These are phyloP conservation scores for Ceratobasidium sp. DNA, from an alignment of 1,284 basidiomycete species.

Conservation along the genomic window DNA sequence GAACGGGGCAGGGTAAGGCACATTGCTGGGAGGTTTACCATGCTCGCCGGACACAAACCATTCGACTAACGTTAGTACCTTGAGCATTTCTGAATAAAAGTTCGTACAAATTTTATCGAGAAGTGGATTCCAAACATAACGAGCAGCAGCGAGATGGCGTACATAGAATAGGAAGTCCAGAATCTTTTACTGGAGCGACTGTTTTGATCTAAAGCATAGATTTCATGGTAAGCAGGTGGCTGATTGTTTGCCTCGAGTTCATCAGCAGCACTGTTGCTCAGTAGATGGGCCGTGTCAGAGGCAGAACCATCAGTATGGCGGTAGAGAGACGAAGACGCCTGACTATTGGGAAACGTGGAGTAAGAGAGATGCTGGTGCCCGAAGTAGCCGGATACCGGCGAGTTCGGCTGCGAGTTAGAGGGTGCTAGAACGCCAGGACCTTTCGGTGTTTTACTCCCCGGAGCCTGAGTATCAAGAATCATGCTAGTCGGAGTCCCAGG, in stretches of 20 bases:
- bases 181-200: neutral
- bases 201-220: neutral
- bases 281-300: neutral
- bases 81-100: too few species aligned
- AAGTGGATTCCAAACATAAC: neutral
- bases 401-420: neutral
- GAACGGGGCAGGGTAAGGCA: neutral
- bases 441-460: conserved; percentile 15
- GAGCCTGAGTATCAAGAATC: conserved; percentile 15
- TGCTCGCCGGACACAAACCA: too few species aligned
- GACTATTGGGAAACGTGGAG: neutral
- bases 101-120: too few species aligned
- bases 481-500: too few species aligned
- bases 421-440: neutral
- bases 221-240: conserved; percentile 16
- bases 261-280: neutral
- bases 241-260: neutral
- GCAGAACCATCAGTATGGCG: neutral
- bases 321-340: too few species aligned
- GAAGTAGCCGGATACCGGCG: neutral
- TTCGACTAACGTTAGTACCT: too few species aligned
- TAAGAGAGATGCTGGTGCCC: conserved; percentile 6
- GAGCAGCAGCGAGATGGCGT: neutral
- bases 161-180: conserved; percentile 1
- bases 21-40: too few species aligned